Base-by-base conservation (phyloP, 768 basidiomycete genomes). In the Mycena filopes region DNA sequence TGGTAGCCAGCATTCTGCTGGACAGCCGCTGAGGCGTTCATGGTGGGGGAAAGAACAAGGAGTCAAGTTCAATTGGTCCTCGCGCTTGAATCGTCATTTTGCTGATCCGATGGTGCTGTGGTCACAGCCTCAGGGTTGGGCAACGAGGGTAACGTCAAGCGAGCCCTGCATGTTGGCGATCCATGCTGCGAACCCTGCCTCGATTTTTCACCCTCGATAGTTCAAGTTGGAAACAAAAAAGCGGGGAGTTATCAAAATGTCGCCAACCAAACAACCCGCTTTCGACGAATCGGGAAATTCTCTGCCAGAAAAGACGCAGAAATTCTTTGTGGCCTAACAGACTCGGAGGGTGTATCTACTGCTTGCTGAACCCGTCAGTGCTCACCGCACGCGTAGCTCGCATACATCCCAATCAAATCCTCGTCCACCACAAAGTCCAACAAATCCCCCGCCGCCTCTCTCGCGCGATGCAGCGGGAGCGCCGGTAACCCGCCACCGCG, bases 1-100 rank as follows among this genome's bases (percentile, higher is more conserved):
- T 83, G 82, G 63, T 83, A 80, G 10, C 75, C 62, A 3, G 80
- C 78, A 55, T 81, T 80, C 50, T 77, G 75, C 4, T 77, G 72
- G 40, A 83, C 79, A 12, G 69, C 71, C 57, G 80, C 77, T 62
- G 73, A 67, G 25, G 76, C 72, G 46, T 73, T 71, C 73, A 78
- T 76, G 51, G 36, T 60, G 38, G 26, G 21, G 7, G 33, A 10
- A n/a, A 20, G 20, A 38, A 38, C 25, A 13, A 45, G 29, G n/a
- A 1, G 20, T 38, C n/a, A 5, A 29, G 18, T 45, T 18, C 11
- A 31, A 31, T 28, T 29, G 33, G 25, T 12, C 48, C 26, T 26
- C n/a, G n/a, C n/a, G n/a, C n/a, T 53, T 26, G 21, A 28, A 48
- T 28, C 29, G 26, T 51, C 3, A 9, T 33, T 49, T 20, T 12